Evolutionary conservation across 306 rosid genomes (phyloP), one percentile per base, ranked within the genome.

Genomic region (Ormosia emarginata): DNA sequence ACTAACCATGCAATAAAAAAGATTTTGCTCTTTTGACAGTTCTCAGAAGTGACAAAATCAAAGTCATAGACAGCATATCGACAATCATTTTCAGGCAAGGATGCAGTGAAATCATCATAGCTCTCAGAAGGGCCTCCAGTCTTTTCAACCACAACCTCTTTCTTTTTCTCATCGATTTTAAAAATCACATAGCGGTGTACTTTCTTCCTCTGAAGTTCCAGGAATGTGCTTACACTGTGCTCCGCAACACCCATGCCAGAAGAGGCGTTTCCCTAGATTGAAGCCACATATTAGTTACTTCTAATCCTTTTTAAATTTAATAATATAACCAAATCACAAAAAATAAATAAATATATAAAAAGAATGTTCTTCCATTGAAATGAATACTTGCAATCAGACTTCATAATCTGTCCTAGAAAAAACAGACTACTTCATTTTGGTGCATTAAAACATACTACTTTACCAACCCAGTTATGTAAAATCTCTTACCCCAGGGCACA

Each of bases 201-300:
- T 84, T 91, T 92, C 94, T 92, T 94, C 84, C 93, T 90, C 91
- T 92, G 95, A 65, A 92, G 87, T 81, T 89, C 97, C 67, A 77
- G 70, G 87, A 77, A 92, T 30, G 90, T 86, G 87, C 52, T 86
- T 76, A 90, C 83, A 73, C 94, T 86, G 53, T 91, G 84, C 79
- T 90, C 96, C 47, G 86, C 90, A 70, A 90, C 91, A 39, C 94
- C 97, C 94, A 89, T 90, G 86, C 97, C 98, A 15, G 97, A 92
- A 8, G 91, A 92, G 76, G 94, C 90, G 77, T 91, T 88, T 71
- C 88, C 77, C 94, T 90, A 37, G 49, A 79, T 55, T 56, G 41
- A 73, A 85, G 77, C 76, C 68, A 75, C 75, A 46, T 17, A 58
- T 71, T 62, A 70, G 4, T 76, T 36, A 81, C 44, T 55, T 62